Evolutionary conservation across 1,139 yeast species (phyloP), one percentile per base, ranked within the genome.

Genomic region (Kurtzmaniella quercitrusa): DNA sequence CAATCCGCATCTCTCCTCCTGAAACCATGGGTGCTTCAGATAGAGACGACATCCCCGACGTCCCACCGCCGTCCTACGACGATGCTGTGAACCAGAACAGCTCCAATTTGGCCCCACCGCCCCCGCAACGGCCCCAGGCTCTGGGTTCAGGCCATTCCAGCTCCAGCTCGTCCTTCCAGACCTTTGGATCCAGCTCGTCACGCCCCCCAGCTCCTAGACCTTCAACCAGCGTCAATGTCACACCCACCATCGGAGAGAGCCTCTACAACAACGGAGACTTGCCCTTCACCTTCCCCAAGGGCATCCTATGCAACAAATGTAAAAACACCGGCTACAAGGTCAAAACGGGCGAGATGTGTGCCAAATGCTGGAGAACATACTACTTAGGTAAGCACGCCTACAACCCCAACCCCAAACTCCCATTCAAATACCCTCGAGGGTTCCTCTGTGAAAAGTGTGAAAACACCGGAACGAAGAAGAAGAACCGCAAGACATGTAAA

Each of bases 391-490:
- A 54, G 15, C 48, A 65, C 43, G 66, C 69, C 15, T 71, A 68
- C 50, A 71, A 71, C 49, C 77, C 77, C 33, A 70, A 68, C 47
- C 63, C 66, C 0, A 41, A 51, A 1, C 56, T 71, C n/a, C 65
- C 72, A 0, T 70, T 66, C 57, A 62, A 62, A 42, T 88, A 85
- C 55, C 95, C 95, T 1, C 62, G 54, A 2, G 71, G 79, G 2
- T 83, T 70, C 57, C 66, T 69, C 50, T 89, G 96, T 57, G 64
- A 68, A 7, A 84, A 83, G 55, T 89, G 96, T 65, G 66, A 75
- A 46, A 89, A 89, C 57, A 85, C 94, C 0, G 96, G 95, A 0
- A 66, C 68, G 53, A 85, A 85, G 62, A 40, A 49, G 38, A 82
- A 79, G 55, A 82, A 81, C 53, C 89, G 90, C 2, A 68, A 68